phyloP scores from a whole-genome alignment of 2,329 filamentous ascomycete species.

The Beauveria brongniartii region DNA sequence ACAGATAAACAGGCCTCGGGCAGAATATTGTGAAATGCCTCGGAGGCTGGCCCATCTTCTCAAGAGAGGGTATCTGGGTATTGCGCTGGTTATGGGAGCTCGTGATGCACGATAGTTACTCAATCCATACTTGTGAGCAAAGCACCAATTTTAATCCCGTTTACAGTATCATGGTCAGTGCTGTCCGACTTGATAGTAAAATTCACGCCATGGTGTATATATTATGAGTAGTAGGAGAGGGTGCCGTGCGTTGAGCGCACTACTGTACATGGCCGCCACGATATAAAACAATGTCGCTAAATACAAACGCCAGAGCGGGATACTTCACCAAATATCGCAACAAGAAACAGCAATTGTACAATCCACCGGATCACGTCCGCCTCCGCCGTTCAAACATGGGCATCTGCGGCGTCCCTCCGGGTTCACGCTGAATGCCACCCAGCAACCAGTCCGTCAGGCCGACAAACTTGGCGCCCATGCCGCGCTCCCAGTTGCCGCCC shows the following conservation, averaged over 20 bases:
- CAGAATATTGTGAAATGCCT: slow-evolving; percentile 61
- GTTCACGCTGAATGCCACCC: slow-evolving; percentile 59
- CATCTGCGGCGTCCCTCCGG: slow-evolving; percentile 25
- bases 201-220: no score
- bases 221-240: neutral
- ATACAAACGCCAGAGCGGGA: slow-evolving; percentile 7
- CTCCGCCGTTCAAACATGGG: slow-evolving; percentile 28
- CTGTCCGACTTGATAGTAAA: neutral
- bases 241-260: neutral
- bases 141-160: neutral
- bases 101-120: neutral
- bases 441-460: slow-evolving; percentile 92
- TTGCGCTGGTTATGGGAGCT: neutral
- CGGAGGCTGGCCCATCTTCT: slow-evolving; percentile 11
- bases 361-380: slow-evolving; percentile 16
- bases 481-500: slow-evolving; percentile 73
- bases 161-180: neutral
- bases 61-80: neutral
- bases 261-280: neutral
- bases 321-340: neutral
- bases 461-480: slow-evolving; percentile 73
- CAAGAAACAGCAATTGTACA: neutral
- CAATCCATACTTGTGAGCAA: neutral
- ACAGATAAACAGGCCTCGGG: slow-evolving; percentile 21
- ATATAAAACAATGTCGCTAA: slow-evolving; percentile 4